Evolutionary conservation across 2,329 filamentous ascomycete genomes (phyloP).

Genomic region (Colletotrichum viniferum): DNA sequence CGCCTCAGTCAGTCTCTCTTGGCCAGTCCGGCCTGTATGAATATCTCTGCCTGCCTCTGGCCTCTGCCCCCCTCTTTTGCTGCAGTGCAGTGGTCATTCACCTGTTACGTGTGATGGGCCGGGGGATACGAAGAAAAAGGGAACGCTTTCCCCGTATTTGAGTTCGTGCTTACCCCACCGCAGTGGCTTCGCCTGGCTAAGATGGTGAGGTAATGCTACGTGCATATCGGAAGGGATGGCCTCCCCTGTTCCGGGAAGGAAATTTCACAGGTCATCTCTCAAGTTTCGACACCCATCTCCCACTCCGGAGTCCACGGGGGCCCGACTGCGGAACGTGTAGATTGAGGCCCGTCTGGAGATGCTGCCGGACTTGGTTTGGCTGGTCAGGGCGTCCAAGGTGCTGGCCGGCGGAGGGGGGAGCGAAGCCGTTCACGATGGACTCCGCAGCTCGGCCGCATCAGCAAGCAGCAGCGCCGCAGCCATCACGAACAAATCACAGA

Average conservation of each 20-base stretch:
- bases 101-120: conserved; percentile 11
- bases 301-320: not conserved
- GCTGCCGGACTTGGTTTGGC: conserved; percentile 6
- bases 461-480: not conserved
- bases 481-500: not conserved
- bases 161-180: conserved; percentile 8
- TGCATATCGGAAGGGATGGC: conserved; percentile 21
- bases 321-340: not conserved
- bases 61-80: not conserved
- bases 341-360: conserved; percentile 4
- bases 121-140: conserved; percentile 18
- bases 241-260: conserved; percentile 6
- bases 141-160: conserved; percentile 14
- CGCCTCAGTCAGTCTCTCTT: conserved; percentile 9
- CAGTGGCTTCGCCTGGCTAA: conserved; percentile 17
- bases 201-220: conserved; percentile 17
- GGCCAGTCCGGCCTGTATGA: not conserved
- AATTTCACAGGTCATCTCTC: conserved; percentile 5
- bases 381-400: not conserved
- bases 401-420: not conserved
- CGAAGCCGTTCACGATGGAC: conserved; percentile 5
- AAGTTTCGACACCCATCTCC: not conserved
- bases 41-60: not conserved
- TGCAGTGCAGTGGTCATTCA: conserved; percentile 6
- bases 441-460: conserved; percentile 14